Percentiles rank a stretch among this genome's conserved stretches.
phyloP scores from a whole-genome alignment of 1,139 yeast genomes.

The Candida labiduridarum region DNA sequence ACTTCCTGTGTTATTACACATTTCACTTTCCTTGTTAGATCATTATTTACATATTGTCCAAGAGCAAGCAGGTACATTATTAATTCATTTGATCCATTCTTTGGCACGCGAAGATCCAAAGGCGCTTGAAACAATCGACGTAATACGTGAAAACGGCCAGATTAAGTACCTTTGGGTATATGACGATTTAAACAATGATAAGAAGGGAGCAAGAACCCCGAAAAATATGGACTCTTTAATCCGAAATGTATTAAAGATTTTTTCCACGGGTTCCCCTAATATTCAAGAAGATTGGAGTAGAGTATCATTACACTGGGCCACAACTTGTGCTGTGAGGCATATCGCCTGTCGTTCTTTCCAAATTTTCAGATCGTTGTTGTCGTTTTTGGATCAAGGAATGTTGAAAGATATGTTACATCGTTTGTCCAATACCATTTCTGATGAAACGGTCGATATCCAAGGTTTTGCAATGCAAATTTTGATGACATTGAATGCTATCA shows the following conservation, averaged over 20 bases:
- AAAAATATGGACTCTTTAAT: conserved; percentile 82
- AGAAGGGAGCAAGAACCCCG: conserved; percentile 84
- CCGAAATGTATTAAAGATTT: conserved; percentile 61
- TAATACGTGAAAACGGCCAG: conserved; percentile 51
- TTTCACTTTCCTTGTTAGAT: conserved; percentile 77
- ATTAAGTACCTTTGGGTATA: conserved; percentile 69
- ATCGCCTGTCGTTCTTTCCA: conserved; percentile 97
- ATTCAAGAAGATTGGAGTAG: conserved; percentile 84
- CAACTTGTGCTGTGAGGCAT: conserved; percentile 96
- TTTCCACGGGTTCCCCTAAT: conserved; percentile 49
- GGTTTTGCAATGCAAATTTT: conserved; percentile 97
- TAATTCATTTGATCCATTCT: conserved; percentile 72
- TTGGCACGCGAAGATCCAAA: conserved; percentile 59
- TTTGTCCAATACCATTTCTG: conserved; percentile 89
- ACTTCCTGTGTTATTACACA: conserved; percentile 80
- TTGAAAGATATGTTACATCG: conserved; percentile 92
- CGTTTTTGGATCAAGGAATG: conserved; percentile 84
- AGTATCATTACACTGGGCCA: conserved; percentile 89
- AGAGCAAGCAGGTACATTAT: conserved; percentile 77
- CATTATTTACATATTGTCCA: conserved; percentile 84
- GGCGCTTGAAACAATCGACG: conserved; percentile 53
- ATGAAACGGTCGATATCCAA: conserved; percentile 85
- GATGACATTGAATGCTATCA: conserved; percentile 91
- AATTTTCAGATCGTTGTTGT: conserved; percentile 77
- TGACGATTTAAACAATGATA: conserved; percentile 79